phyloP scores from a whole-genome alignment of 2,329 filamentous ascomycete genomes.

The Botrytis deweyae region DNA sequence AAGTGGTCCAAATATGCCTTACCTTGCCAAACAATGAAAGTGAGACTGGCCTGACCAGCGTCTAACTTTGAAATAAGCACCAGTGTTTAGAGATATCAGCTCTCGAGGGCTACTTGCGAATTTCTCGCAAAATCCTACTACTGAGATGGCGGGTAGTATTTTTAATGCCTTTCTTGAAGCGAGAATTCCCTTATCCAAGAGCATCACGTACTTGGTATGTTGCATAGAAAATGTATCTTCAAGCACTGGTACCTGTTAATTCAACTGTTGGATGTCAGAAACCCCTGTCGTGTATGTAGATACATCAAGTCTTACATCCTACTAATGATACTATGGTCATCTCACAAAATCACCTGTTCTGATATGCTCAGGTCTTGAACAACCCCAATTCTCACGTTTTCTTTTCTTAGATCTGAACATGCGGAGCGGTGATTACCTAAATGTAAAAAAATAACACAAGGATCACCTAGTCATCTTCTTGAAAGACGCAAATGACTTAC shows the following conservation, averaged over 20 bases:
- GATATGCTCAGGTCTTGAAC: too few relatives aligned
- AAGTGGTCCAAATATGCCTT: too few relatives aligned
- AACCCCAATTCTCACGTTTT: background rate
- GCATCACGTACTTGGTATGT: background rate
- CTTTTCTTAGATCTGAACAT: background rate
- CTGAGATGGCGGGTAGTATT: background rate
- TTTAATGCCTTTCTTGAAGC: background rate
- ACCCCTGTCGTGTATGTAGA: background rate
- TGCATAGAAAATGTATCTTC: background rate
- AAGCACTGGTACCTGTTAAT: background rate
- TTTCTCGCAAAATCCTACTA: too few relatives aligned
- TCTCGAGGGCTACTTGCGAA: too few relatives aligned
- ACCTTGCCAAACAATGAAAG: too few relatives aligned
- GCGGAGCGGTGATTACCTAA: background rate
- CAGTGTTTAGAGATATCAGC: too few relatives aligned
- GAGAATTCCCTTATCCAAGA: background rate
- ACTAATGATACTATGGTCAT: too few relatives aligned
- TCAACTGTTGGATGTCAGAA: background rate
- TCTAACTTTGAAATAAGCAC: too few relatives aligned
- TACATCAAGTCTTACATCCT: too few relatives aligned
- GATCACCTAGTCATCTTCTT: background rate
- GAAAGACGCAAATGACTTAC: background rate
- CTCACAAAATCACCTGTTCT: too few relatives aligned
- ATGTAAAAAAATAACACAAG: background rate
- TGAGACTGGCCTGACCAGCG: too few relatives aligned